These are phyloP conservation scores for Takashimella koratensis DNA, from an alignment of 1,284 basidiomycete species.

Conservation along the genomic window DNA sequence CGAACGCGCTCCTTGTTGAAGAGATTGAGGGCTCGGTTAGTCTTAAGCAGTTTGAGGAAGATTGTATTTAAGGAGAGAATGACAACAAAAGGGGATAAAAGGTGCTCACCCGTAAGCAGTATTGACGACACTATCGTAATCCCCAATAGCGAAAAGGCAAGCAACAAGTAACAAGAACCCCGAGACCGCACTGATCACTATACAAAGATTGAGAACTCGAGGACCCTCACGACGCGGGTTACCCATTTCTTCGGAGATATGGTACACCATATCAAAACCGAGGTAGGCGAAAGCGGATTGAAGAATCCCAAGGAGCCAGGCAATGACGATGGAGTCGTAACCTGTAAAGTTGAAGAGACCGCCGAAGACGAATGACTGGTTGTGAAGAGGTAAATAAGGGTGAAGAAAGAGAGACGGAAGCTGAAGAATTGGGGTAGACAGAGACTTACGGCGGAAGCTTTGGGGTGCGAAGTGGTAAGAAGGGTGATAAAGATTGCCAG, in stretches of 20 bases:
- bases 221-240: slow-evolving; percentile 12
- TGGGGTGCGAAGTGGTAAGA: slow-evolving; percentile 30
- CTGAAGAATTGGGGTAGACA: background rate
- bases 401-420: slow-evolving; percentile 5
- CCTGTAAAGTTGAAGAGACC: slow-evolving; percentile 46
- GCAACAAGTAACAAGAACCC: slow-evolving; percentile 35
- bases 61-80: too few relatives aligned
- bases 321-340: slow-evolving; percentile 47
- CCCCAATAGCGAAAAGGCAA: slow-evolving; percentile 12
- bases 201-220: slow-evolving; percentile 30
- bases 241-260: slow-evolving; percentile 29
- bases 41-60: too few relatives aligned
- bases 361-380: slow-evolving; percentile 48
- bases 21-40: too few relatives aligned
- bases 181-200: slow-evolving; percentile 27
- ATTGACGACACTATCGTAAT: background rate
- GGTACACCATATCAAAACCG: slow-evolving; percentile 8
- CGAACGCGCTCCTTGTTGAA: too few relatives aligned
- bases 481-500: slow-evolving; percentile 44
- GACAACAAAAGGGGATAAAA: background rate
- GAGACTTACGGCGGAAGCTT: slow-evolving; percentile 17
- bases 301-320: slow-evolving; percentile 26
- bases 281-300: slow-evolving; percentile 18
- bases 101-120: slow-evolving; percentile 5
- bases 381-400: slow-evolving; percentile 10